Evolutionary conservation across 306 rosid species (phyloP).

Genomic region (Arachis hypogaea): DNA sequence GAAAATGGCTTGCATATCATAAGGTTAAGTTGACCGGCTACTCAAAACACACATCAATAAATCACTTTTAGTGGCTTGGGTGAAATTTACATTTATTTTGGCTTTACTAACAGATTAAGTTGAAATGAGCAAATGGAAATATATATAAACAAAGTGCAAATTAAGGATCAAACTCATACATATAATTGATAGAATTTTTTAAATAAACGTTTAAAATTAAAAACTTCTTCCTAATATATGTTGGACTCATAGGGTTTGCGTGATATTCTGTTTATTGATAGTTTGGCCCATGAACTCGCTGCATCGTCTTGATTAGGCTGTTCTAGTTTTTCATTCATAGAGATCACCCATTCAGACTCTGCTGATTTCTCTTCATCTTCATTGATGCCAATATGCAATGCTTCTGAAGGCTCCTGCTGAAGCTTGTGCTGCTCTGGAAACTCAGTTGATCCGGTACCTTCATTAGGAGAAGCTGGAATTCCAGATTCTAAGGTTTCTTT

Average conservation of each 20-base stretch:
- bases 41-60: too few relatives aligned
- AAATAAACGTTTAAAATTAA: too few relatives aligned
- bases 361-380: constrained; percentile 36
- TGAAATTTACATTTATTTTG: too few relatives aligned
- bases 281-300: constrained; percentile 71
- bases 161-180: not conserved
- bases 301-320: constrained; percentile 76
- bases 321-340: constrained; percentile 68
- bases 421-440: constrained; percentile 42
- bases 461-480: constrained; percentile 42
- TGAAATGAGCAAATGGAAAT: not conserved
- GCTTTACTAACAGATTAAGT: not conserved
- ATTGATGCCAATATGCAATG: constrained; percentile 49
- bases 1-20: too few relatives aligned
- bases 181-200: too few relatives aligned
- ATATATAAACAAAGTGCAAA: too few relatives aligned
- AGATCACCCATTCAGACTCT: constrained; percentile 74
- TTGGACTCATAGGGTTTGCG: too few relatives aligned
- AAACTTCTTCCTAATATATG: too few relatives aligned
- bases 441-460: constrained; percentile 45
- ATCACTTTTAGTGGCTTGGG: too few relatives aligned
- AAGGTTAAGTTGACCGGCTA: too few relatives aligned
- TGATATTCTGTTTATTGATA: constrained; percentile 61
- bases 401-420: constrained; percentile 52
- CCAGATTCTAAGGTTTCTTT: constrained; percentile 76